phyloP scores from a whole-genome alignment of 805 yeast species.

The Starmera amethionina region DNA sequence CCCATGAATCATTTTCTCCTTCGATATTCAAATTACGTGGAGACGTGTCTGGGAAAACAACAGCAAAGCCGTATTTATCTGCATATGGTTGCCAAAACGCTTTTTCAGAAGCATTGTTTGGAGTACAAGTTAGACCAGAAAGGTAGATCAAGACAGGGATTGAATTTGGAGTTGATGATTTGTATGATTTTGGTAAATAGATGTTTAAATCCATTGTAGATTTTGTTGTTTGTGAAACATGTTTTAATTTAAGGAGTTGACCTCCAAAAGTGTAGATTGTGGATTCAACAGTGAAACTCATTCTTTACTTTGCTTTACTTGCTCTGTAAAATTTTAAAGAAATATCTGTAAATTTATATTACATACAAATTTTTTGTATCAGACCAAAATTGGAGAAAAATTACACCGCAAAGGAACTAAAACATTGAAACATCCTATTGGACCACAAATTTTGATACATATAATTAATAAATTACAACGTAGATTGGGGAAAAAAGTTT shows the following conservation, averaged over 20 bases:
- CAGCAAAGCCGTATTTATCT: conserved; percentile 70
- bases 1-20: conserved; percentile 81
- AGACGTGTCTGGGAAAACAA: conserved; percentile 94
- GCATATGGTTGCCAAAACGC: conserved; percentile 82
- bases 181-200: conserved; percentile 57
- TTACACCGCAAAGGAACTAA: too few relatives aligned
- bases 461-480: too few relatives aligned
- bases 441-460: too few relatives aligned
- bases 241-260: conserved; percentile 61
- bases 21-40: conserved; percentile 75
- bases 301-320: conserved; percentile 7
- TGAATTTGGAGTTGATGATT: conserved; percentile 16
- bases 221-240: conserved; percentile 52
- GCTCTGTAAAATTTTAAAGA: too few relatives aligned
- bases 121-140: conserved; percentile 89
- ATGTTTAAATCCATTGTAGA: conserved; percentile 80
- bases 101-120: conserved; percentile 89
- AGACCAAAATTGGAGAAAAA: too few relatives aligned
- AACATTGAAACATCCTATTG: too few relatives aligned
- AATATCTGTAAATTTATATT: too few relatives aligned
- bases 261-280: conserved; percentile 56
- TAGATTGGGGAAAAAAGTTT: conserved; percentile 1
- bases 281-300: conserved; percentile 14
- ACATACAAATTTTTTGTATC: too few relatives aligned
- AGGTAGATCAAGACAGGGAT: conserved; percentile 73